Base-by-base conservation (phyloP, 148 eudicot species). In the Cornus kousa region DNA sequence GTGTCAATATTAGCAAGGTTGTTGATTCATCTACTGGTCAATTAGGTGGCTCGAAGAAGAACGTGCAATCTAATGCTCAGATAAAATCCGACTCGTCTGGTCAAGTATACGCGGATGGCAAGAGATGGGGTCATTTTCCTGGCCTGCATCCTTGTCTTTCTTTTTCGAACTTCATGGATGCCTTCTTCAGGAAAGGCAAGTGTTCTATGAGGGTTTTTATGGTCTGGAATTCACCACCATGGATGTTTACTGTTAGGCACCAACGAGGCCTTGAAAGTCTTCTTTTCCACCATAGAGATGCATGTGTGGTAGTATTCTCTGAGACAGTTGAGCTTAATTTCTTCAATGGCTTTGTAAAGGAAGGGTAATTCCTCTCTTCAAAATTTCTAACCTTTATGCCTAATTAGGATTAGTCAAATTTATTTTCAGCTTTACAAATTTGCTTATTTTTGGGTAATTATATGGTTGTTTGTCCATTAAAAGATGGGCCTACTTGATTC, bases 151-250 rank as follows among this genome's bases (percentile, higher is more conserved):
- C 86, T 48, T 81, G 82, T 43, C 66, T 95, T 67, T 90, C 97
- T 1, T 95, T 93, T 83, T 87, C 89, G 19, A 90, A 93, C 79
- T 95, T 95, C 71, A 90, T 95, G 92, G 89, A 90, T 79, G 80
- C 87, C 24, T 95, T 91, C 77, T 93, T 95, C 74, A 87, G 96
- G 57, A 90, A 84, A 85, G 90, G 87, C 20, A 95, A 88, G 85
- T 95, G 98, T 82, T 83, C 83, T 35, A 78, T 87, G 87, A 91
- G 94, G 85, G 87, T 93, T 48, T 95, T 93, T 74, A 91, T 95
- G 98, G 96, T 93, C 17, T 95, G 98, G 98, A 95, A 95, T 82
- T 95, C 97, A 6, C 94, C 98, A 7, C 85, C 96, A 50, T 95
- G 98, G 98, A 85, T 81, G 88, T 93, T 86, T 82, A 90, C 90